Evolutionary conservation across 306 rosid genomes (phyloP).

Genomic region (Canavalia gladiata): DNA sequence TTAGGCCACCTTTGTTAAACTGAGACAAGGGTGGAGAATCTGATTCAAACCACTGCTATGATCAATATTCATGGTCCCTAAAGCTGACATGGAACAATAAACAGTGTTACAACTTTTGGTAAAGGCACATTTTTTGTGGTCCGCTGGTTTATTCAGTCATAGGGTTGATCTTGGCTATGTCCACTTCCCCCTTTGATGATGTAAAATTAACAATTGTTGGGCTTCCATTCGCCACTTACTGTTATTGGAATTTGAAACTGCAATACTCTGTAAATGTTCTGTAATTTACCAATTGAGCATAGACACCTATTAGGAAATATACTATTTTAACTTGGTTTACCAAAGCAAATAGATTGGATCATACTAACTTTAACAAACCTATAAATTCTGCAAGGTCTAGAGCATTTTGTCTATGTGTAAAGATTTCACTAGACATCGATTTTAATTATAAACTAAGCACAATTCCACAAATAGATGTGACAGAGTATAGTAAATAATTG

Average conservation of each 20-base stretch:
- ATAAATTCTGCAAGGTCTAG: slow-evolving; percentile 22
- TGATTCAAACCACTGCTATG: slow-evolving; percentile 50
- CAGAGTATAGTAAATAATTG: background rate
- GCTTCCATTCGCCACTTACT: background rate
- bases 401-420: background rate
- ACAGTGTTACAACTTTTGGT: slow-evolving; percentile 36
- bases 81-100: slow-evolving; percentile 43
- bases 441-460: background rate
- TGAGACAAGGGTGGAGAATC: slow-evolving; percentile 55
- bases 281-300: slow-evolving; percentile 23
- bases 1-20: slow-evolving; percentile 30
- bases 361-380: slow-evolving; percentile 6
- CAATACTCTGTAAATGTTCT: background rate
- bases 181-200: slow-evolving; percentile 16
- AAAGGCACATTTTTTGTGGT: slow-evolving; percentile 54
- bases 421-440: background rate
- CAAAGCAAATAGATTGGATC: background rate
- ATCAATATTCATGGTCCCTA: slow-evolving; percentile 49
- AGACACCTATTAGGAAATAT: background rate
- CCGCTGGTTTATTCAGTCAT: slow-evolving; percentile 48
- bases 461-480: background rate
- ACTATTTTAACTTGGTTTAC: background rate
- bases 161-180: slow-evolving; percentile 34
- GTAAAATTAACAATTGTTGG: slow-evolving; percentile 23
- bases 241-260: background rate